phyloP scores from a whole-genome alignment of 2,329 filamentous ascomycete species.

The Zasmidium citrigriseum region DNA sequence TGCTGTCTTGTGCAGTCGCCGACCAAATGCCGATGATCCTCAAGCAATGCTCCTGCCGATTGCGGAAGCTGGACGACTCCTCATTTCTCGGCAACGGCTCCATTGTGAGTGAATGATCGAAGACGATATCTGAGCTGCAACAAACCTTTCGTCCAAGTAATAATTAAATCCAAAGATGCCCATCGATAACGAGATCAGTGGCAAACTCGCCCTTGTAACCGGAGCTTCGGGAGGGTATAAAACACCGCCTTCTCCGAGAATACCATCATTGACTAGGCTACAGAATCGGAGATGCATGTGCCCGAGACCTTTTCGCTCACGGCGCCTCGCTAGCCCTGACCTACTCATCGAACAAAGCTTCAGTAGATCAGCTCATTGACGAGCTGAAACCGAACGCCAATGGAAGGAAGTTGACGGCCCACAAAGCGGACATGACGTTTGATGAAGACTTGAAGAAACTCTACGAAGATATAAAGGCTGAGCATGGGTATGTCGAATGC shows the following conservation, averaged over 20 bases:
- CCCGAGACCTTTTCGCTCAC: conserved; percentile 54
- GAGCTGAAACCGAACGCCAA: conserved; percentile 25
- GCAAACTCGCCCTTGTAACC: conserved; percentile 60
- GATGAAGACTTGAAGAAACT: conserved; percentile 56
- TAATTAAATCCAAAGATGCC: conserved; percentile 12
- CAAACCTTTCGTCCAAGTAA: neutral
- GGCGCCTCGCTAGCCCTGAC: conserved; percentile 61
- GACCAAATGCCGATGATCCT: neutral
- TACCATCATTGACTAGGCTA: neutral
- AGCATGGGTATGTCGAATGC: conserved; percentile 42
- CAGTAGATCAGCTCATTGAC: conserved; percentile 48
- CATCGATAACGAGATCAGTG: conserved; percentile 45
- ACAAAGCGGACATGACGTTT: conserved; percentile 60
- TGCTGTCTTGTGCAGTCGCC: neutral
- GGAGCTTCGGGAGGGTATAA: conserved; percentile 61
- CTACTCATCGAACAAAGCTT: conserved; percentile 55
- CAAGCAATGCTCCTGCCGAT: too few relatives aligned
- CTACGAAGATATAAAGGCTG: conserved; percentile 54
- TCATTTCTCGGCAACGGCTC: neutral
- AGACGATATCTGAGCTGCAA: neutral
- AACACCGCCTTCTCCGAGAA: neutral
- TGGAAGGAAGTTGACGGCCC: conserved; percentile 50
- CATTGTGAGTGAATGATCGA: neutral
- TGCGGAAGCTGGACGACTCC: too few relatives aligned
- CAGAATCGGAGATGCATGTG: conserved; percentile 63